phyloP scores from a whole-genome alignment of 192 early-diverging fungal genomes.

The Dimargaris cristalligena region DNA sequence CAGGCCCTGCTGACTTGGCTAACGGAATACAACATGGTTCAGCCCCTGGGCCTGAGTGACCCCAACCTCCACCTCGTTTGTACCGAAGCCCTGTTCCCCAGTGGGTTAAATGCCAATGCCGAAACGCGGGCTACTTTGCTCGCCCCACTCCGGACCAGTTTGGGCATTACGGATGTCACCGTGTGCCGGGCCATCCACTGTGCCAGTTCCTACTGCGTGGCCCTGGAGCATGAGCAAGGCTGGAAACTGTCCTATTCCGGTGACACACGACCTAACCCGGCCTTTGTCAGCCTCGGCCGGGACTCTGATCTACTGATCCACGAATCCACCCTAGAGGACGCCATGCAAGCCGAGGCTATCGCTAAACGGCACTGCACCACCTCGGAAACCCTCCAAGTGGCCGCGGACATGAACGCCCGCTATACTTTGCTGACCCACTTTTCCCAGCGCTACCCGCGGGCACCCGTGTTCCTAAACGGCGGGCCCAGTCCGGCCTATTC shows the following conservation, averaged over 20 bases:
- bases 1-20: conserved; percentile 26
- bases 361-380: conserved; percentile 75
- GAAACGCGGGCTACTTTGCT: neutral
- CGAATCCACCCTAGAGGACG: conserved; percentile 79
- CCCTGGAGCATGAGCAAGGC: conserved; percentile 45
- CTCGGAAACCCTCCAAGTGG: conserved; percentile 72
- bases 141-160: conserved; percentile 11
- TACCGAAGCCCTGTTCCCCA: conserved; percentile 16
- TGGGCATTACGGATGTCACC: conserved; percentile 37
- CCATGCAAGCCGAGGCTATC: conserved; percentile 48
- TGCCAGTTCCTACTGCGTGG: conserved; percentile 61
- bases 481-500: conserved; percentile 7
- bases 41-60: conserved; percentile 22
- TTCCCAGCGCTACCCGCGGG: conserved; percentile 84
- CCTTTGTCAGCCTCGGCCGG: conserved; percentile 49
- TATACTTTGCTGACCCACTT: conserved; percentile 86
- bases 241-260: conserved; percentile 84
- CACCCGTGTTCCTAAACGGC: conserved; percentile 38
- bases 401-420: conserved; percentile 62
- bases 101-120: neutral
- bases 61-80: conserved; percentile 24
- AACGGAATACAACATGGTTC: conserved; percentile 22
- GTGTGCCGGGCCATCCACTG: conserved; percentile 72
- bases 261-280: conserved; percentile 73
- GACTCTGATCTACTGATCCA: conserved; percentile 62